Percentiles rank a stretch among this genome's conserved stretches.
phyloP scores from a whole-genome alignment of 768 basidiomycete species.

The Naganishia randhawae region DNA sequence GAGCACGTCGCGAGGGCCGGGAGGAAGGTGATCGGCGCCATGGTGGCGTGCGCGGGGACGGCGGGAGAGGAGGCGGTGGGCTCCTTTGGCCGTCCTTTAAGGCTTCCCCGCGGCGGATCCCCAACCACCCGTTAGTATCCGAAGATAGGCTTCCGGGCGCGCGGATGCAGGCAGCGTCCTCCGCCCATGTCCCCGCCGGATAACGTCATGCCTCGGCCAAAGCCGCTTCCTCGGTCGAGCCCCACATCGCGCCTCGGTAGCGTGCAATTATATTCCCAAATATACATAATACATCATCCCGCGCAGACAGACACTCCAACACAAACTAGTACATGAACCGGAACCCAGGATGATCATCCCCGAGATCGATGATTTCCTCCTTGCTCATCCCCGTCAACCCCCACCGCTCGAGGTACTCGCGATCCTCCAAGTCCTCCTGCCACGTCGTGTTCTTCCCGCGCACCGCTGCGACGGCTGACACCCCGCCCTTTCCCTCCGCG shows the following conservation, averaged over 20 bases:
- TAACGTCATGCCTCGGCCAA: neutral
- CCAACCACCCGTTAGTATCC: neutral
- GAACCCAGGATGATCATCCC: constrained; percentile 46
- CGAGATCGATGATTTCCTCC: constrained; percentile 45
- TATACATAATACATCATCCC: too few relatives aligned
- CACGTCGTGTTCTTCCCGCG: constrained; percentile 26
- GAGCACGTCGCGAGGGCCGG: neutral
- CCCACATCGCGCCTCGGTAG: too few relatives aligned
- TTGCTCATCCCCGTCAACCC: constrained; percentile 42
- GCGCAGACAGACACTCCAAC: neutral
- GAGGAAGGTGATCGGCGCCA: constrained; percentile 4
- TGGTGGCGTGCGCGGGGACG: neutral
- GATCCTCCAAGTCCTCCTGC: constrained; percentile 33
- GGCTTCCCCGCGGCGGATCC: too few relatives aligned
- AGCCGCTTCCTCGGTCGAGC: too few relatives aligned
- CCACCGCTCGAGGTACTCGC: constrained; percentile 38
- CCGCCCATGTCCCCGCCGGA: too few relatives aligned
- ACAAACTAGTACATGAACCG: constrained; percentile 38
- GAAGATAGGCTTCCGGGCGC: neutral
- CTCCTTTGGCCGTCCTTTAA: too few relatives aligned
- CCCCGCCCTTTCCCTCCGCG: neutral
- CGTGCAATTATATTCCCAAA: too few relatives aligned
- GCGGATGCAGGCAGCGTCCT: too few relatives aligned
- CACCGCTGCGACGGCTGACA: constrained; percentile 24
- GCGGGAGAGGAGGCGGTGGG: too few relatives aligned